A percentile compares a stretch with the other conserved stretches of the same genome.
Evolutionary conservation across 2,329 filamentous ascomycete species (phyloP).

Genomic region (Fusarium globosum): DNA sequence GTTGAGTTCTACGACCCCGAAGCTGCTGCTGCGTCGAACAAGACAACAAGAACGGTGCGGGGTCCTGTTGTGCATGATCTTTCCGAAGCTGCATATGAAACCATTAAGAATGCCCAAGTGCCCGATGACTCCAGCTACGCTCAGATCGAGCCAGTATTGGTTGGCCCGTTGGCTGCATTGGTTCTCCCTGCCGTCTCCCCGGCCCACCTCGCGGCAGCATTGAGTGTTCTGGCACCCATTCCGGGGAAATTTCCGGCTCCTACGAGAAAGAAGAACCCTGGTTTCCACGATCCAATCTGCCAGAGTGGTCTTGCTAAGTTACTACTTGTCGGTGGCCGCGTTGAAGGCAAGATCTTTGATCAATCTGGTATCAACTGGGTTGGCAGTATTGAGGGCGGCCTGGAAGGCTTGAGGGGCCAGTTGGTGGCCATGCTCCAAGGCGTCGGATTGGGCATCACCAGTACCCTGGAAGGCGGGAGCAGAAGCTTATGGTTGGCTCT

Average conservation of each 20-base stretch:
- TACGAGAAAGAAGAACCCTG: constrained; percentile 77
- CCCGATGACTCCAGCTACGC: constrained; percentile 58
- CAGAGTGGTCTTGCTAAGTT: constrained; percentile 89
- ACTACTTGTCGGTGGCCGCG: constrained; percentile 83
- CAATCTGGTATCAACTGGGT: constrained; percentile 72
- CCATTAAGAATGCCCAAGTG: constrained; percentile 54
- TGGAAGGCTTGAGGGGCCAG: constrained; percentile 84
- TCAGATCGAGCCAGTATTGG: constrained; percentile 78
- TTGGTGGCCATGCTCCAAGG: constrained; percentile 84
- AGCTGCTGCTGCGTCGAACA: constrained; percentile 49
- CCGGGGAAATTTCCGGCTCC: constrained; percentile 81
- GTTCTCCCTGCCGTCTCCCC: constrained; percentile 87
- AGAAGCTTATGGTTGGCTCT: constrained; percentile 89
- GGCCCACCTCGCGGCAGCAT: constrained; percentile 81
- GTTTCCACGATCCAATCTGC: constrained; percentile 82
- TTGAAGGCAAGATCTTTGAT: constrained; percentile 89
- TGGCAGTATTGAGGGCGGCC: constrained; percentile 81
- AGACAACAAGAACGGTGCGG: constrained; percentile 45
- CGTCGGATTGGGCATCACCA: constrained; percentile 81
- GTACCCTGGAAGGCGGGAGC: constrained; percentile 80
- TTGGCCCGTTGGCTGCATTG: constrained; percentile 83
- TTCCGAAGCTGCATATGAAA: constrained; percentile 63
- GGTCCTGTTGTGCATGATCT: constrained; percentile 62
- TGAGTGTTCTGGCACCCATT: constrained; percentile 81
- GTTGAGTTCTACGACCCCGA: constrained; percentile 81